Percentiles rank a stretch among this genome's conserved stretches.
Conservation (phyloP, 139 green algal genomes). For the Medakamo hakoo region DNA sequence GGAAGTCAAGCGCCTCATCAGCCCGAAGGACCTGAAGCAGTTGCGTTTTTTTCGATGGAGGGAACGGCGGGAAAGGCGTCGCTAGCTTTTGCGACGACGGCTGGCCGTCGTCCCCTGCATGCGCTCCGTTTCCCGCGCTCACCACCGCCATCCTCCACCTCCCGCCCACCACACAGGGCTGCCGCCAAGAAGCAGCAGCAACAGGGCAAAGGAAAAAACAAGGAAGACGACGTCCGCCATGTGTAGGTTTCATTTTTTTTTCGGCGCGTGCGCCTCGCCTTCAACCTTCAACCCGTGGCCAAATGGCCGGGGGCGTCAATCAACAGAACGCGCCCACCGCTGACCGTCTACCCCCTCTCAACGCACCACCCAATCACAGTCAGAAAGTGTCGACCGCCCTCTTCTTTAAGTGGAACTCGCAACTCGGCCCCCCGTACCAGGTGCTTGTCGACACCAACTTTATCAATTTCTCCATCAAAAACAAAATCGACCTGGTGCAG, state of each 20-base stretch:
- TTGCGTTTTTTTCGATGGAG: no score
- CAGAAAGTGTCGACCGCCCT: constrained; percentile 72
- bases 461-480: constrained; percentile 99
- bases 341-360: background rate
- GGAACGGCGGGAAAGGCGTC: background rate
- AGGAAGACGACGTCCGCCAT: constrained; percentile 43
- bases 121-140: background rate
- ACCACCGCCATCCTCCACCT: background rate
- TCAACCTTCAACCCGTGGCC: no score
- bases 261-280: background rate
- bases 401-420: constrained; percentile 97
- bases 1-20: constrained; percentile 85
- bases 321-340: background rate
- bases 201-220: no score
- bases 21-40: constrained; percentile 67
- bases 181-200: constrained; percentile 21
- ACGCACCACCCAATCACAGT: constrained; percentile 34
- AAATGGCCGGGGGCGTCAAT: background rate
- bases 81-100: background rate
- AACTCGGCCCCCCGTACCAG: constrained; percentile 89
- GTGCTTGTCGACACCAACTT: constrained; percentile 99
- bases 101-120: background rate
- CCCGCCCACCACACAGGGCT: constrained; percentile 9
- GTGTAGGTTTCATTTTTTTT: constrained; percentile 22
- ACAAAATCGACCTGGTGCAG: constrained; percentile 90